A percentile compares a stretch with the other conserved stretches of the same genome.
Evolutionary conservation across 208 protist species (phyloP).

Genomic region (Trichomonas vaginalis): DNA sequence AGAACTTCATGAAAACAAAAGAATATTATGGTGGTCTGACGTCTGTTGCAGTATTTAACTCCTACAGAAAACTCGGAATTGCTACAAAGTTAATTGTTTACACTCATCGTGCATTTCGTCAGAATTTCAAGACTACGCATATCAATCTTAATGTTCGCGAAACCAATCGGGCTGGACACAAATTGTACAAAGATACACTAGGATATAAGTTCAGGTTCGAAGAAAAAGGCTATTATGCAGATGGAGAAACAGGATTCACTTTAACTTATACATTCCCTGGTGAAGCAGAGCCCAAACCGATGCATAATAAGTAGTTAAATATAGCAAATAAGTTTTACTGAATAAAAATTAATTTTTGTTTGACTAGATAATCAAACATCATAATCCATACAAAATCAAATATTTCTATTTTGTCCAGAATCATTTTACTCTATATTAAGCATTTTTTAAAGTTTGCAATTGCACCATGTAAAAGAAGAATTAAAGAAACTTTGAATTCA

Average conservation of each 20-base stretch:
- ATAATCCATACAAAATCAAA: too few species aligned
- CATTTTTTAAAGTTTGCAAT: too few species aligned
- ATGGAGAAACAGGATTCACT: not conserved
- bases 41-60: not conserved
- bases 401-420: too few species aligned
- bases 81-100: not conserved
- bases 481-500: too few species aligned
- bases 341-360: too few species aligned
- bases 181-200: not conserved
- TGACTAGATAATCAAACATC: too few species aligned
- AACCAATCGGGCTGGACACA: not conserved
- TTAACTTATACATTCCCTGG: not conserved
- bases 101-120: not conserved
- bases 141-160: not conserved
- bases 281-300: not conserved
- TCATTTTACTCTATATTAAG: too few species aligned
- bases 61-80: not conserved
- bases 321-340: too few species aligned
- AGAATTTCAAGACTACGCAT: not conserved
- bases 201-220: not conserved
- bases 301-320: not conserved
- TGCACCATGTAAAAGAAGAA: too few species aligned
- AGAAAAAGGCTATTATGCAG: not conserved
- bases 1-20: not conserved
- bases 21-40: not conserved